Evolutionary conservation across 1,139 yeast genomes (phyloP).

Genomic region (Hyphopichia buzzinii): DNA sequence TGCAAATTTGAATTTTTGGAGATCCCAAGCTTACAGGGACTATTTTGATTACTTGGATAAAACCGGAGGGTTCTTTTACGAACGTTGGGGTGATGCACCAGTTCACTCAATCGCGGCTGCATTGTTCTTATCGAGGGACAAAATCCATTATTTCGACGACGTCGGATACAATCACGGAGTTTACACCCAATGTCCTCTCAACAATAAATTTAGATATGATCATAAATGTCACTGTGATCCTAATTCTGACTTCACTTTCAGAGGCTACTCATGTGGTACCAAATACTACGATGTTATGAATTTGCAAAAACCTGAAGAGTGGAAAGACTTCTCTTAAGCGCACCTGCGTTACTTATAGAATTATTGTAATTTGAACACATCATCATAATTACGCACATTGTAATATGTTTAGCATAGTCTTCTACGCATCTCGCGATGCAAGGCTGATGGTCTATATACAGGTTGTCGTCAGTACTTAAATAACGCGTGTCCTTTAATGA

Average conservation of each 20-base stretch:
- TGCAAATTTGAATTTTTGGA: constrained; percentile 75
- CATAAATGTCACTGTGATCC: constrained; percentile 53
- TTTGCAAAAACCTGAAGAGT: constrained; percentile 42
- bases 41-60: constrained; percentile 72
- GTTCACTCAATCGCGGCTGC: constrained; percentile 84
- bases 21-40: constrained; percentile 60
- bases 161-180: constrained; percentile 80
- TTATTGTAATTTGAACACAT: too few species aligned
- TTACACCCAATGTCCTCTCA: constrained; percentile 56
- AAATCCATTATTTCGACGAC: constrained; percentile 77
- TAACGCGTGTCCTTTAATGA: not conserved
- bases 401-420: too few species aligned
- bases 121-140: constrained; percentile 58
- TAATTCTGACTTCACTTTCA: constrained; percentile 50
- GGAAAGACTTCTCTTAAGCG: constrained; percentile 31
- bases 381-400: too few species aligned
- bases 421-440: not conserved
- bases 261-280: constrained; percentile 54
- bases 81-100: constrained; percentile 97
- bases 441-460: not conserved
- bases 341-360: too few species aligned
- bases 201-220: constrained; percentile 38
- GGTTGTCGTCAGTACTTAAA: not conserved
- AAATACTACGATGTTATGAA: constrained; percentile 47
- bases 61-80: constrained; percentile 88